Base-by-base conservation (phyloP, 495 filamentous ascomycete species). In the Bacidia rubella region DNA sequence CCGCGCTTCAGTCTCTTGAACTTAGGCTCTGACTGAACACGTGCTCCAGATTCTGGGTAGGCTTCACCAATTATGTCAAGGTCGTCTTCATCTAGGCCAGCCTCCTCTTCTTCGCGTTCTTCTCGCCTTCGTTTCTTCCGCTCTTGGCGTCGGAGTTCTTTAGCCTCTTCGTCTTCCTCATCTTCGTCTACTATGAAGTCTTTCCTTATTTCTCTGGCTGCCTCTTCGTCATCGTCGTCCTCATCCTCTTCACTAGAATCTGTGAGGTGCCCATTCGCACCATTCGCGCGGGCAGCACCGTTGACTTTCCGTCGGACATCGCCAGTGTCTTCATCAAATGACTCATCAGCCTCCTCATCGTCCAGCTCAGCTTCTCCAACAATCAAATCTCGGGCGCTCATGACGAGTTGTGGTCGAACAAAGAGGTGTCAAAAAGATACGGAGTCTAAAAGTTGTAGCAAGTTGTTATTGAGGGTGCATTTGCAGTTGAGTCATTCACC, bases 181-280 rank as follows among this genome's bases (percentile, higher is more conserved):
- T 93, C 89, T 59, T 95, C 90, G 32, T 50, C 47, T 58, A 94
- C 87, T 51, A 98, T 95, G 69, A 97, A 98, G 3, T 90, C 93
- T 71, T 93, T 87, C 23, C 85, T 83, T 35, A 95, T 76, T 17
- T 66, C 68, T 57, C 72, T 66, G 51, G 77, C 80, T 57, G 86
- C 82, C 58, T 90, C 84, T 60, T 87, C 86, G 58, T 97, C 92
- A 27, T 98, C 90, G 54, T 95, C 90, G 25, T 96, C 92, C 11
- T 96, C 92, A 44, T 96, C 92, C 62, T 98, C 92, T 54, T 95
- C 90, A 57, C 86, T 93, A 20, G 87, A 93, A 67, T 96, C 90
- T 61, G 89, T 78, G 54, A 72, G 69, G 55, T 73, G 67, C 19
- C 73, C 71, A 32, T 67, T 73, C 27, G 56, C 58, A 17, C 67